Evolutionary conservation across 768 basidiomycete species (phyloP).

Genomic region (Termitomyces titanicus): DNA sequence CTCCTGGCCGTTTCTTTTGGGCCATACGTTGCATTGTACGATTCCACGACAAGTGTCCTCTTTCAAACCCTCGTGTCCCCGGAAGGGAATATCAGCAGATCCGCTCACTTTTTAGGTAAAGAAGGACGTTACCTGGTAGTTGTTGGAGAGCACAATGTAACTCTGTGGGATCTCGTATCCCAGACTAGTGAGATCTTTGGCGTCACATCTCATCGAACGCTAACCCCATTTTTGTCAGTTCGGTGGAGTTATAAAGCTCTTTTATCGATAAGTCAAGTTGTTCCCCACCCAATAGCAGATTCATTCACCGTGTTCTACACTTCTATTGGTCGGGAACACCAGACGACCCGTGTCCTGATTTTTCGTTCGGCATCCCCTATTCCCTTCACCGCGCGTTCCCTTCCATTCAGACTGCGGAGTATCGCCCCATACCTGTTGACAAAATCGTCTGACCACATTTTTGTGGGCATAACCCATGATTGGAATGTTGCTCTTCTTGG

Average conservation of each 20-base stretch:
- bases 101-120: slow-evolving; percentile 63
- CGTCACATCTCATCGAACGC: not conserved
- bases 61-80: slow-evolving; percentile 57
- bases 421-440: slow-evolving; percentile 33
- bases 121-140: slow-evolving; percentile 70
- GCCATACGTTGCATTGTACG: slow-evolving; percentile 68
- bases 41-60: slow-evolving; percentile 58
- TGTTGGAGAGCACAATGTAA: slow-evolving; percentile 42
- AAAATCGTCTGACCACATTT: slow-evolving; percentile 38
- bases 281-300: slow-evolving; percentile 54
- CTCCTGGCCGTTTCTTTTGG: slow-evolving; percentile 75
- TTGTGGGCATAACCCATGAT: slow-evolving; percentile 66
- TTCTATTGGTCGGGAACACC: slow-evolving; percentile 22
- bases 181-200: slow-evolving; percentile 47
- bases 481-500: slow-evolving; percentile 72
- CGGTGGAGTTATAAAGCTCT: slow-evolving; percentile 49
- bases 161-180: slow-evolving; percentile 71
- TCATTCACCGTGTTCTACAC: slow-evolving; percentile 57
- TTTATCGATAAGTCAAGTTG: slow-evolving; percentile 37
- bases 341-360: slow-evolving; percentile 39
- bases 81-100: slow-evolving; percentile 41
- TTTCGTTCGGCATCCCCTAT: slow-evolving; percentile 43
- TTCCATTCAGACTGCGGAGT: slow-evolving; percentile 66
- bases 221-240: slow-evolving; percentile 34
- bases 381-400: slow-evolving; percentile 36